phyloP scores from a whole-genome alignment of 2,329 filamentous ascomycete genomes.

The Thermoascus crustaceus region DNA sequence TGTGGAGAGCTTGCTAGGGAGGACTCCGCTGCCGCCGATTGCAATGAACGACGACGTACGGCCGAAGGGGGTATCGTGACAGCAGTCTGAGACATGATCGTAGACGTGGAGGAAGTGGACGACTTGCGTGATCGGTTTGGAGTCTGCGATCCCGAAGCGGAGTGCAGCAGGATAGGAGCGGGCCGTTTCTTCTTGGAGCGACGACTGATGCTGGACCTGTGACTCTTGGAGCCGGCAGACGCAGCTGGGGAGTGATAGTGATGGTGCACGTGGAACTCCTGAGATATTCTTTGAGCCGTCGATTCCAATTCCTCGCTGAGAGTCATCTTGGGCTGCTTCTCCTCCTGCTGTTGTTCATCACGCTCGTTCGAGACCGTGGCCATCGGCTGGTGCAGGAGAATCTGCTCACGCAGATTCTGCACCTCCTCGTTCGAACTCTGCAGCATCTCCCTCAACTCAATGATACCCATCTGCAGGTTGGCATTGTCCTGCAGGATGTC shows the following conservation, averaged over 20 bases:
- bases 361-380: slow-evolving; percentile 17
- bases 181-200: slow-evolving; percentile 66
- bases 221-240: slow-evolving; percentile 40
- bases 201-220: slow-evolving; percentile 44
- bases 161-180: slow-evolving; percentile 42
- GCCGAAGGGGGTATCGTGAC: slow-evolving; percentile 48
- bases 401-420: slow-evolving; percentile 72
- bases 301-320: slow-evolving; percentile 64
- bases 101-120: slow-evolving; percentile 42
- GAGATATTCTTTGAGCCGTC: slow-evolving; percentile 46
- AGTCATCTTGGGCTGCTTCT: slow-evolving; percentile 40
- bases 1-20: slow-evolving; percentile 75
- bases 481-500: slow-evolving; percentile 94
- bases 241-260: slow-evolving; percentile 73
- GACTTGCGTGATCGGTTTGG: slow-evolving; percentile 19
- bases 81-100: slow-evolving; percentile 56
- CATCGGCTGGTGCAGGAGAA: slow-evolving; percentile 68
- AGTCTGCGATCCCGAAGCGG: slow-evolving; percentile 17
- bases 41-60: slow-evolving; percentile 26
- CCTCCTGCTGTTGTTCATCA: slow-evolving; percentile 10
- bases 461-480: slow-evolving; percentile 82
- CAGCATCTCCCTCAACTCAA: slow-evolving; percentile 84
- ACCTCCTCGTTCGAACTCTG: slow-evolving; percentile 91
- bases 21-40: slow-evolving; percentile 49
- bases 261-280: slow-evolving; percentile 86